Conservation (phyloP, 106 monocot species). For the Platanthera zijinensis region DNA sequence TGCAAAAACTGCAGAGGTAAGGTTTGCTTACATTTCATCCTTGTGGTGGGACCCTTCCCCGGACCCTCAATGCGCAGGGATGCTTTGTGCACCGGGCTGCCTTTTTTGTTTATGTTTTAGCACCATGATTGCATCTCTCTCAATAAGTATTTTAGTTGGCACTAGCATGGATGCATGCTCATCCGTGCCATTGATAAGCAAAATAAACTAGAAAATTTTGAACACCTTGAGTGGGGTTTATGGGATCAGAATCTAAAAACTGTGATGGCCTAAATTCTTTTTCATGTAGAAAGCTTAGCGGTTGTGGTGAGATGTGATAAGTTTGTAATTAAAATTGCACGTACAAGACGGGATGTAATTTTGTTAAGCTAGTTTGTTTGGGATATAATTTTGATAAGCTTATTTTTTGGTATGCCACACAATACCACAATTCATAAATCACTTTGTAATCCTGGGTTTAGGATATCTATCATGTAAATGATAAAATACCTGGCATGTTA, state of each 20-base stretch:
- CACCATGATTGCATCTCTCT: too few species aligned
- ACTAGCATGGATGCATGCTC: too few species aligned
- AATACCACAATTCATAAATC: not conserved
- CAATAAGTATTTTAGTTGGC: too few species aligned
- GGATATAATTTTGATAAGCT: not conserved
- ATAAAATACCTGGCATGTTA: not conserved
- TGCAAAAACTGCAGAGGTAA: too few species aligned
- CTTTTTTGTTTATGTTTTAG: too few species aligned
- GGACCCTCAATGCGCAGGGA: too few species aligned
- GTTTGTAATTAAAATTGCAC: not conserved
- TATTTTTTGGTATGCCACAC: not conserved
- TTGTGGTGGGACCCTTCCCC: too few species aligned
- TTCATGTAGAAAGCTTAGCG: not conserved
- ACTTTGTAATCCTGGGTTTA: not conserved
- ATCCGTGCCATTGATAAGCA: too few species aligned
- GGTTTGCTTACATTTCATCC: too few species aligned
- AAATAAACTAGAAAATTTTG: not conserved
- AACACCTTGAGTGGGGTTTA: not conserved
- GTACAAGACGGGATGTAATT: not conserved
- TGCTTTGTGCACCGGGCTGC: too few species aligned
- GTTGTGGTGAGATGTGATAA: not conserved
- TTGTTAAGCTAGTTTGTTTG: not conserved
- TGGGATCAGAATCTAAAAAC: not conserved
- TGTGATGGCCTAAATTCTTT: not conserved
- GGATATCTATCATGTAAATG: conserved; percentile 1